Evolutionary conservation across 768 basidiomycete genomes (phyloP).

Genomic region (Suillus placidus): DNA sequence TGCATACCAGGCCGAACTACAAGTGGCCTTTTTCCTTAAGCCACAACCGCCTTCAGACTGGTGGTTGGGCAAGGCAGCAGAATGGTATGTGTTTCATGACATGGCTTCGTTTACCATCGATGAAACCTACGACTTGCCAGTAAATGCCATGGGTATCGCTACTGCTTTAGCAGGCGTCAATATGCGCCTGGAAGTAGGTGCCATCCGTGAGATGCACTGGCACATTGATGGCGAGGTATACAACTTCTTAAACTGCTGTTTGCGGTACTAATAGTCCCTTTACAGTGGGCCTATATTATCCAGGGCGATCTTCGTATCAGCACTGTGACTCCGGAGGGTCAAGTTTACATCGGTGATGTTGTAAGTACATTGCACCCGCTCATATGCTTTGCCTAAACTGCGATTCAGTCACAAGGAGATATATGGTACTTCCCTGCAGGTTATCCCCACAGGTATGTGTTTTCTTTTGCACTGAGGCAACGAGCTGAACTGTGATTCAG

Average conservation of each 20-base stretch:
- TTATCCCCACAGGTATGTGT: conserved; percentile 44
- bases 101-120: conserved; percentile 7
- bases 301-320: conserved; percentile 51
- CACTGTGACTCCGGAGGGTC: conserved; percentile 54
- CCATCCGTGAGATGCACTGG: conserved; percentile 51
- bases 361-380: conserved; percentile 35
- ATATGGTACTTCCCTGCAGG: conserved; percentile 65
- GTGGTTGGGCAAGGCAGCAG: conserved; percentile 70
- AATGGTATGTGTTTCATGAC: conserved; percentile 42
- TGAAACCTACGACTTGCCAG: conserved; percentile 32
- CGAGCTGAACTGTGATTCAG: conserved; percentile 21
- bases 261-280: not conserved
- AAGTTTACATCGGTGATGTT: conserved; percentile 55
- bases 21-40: conserved; percentile 70
- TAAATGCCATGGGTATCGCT: conserved; percentile 43
- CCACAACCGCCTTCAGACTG: conserved; percentile 58
- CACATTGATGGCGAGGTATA: conserved; percentile 39
- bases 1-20: conserved; percentile 41
- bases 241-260: not conserved
- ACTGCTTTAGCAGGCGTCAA: conserved; percentile 42
- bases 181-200: conserved; percentile 45
- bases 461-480: no score
- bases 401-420: conserved; percentile 39
- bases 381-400: conserved; percentile 20
- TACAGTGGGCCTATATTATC: conserved; percentile 56